A percentile compares a stretch with the other conserved stretches of the same genome.
Evolutionary conservation across 108 stramenopile genomes (phyloP).

Genomic region (Cyclotella sp.): DNA sequence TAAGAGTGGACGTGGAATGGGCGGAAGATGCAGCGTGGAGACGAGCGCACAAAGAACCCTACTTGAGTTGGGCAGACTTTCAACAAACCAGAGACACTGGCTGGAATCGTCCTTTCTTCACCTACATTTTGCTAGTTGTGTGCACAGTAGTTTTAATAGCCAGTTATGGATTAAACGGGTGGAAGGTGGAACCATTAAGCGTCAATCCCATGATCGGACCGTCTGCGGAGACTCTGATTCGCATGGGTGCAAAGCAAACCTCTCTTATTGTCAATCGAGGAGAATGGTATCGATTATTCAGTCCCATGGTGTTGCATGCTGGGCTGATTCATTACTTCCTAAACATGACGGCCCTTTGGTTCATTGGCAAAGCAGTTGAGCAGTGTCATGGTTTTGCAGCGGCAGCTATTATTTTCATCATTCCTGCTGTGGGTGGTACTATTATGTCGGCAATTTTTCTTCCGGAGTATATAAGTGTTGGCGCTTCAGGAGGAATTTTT

Average conservation of each 20-base stretch:
- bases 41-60: conserved; percentile 67
- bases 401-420: conserved; percentile 76
- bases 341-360: conserved; percentile 91
- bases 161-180: conserved; percentile 72
- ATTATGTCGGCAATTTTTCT: conserved; percentile 90
- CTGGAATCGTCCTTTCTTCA: conserved; percentile 78
- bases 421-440: conserved; percentile 88
- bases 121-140: conserved; percentile 62
- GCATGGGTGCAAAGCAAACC: conserved; percentile 87
- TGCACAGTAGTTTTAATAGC: conserved; percentile 74
- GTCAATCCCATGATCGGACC: conserved; percentile 94
- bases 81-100: conserved; percentile 58
- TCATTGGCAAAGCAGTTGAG: conserved; percentile 92
- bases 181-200: conserved; percentile 80
- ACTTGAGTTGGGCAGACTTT: conserved; percentile 81
- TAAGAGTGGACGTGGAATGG: conserved; percentile 86
- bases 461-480: conserved; percentile 91
- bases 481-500: conserved; percentile 95
- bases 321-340: conserved; percentile 94
- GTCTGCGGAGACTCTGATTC: conserved; percentile 79
- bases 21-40: conserved; percentile 89
- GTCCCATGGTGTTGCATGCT: conserved; percentile 94
- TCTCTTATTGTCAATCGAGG: conserved; percentile 83
- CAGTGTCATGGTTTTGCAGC: conserved; percentile 78
- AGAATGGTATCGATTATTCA: conserved; percentile 88